Conservation (phyloP, 768 basidiomycete species). For the Lactifluus volemus region DNA sequence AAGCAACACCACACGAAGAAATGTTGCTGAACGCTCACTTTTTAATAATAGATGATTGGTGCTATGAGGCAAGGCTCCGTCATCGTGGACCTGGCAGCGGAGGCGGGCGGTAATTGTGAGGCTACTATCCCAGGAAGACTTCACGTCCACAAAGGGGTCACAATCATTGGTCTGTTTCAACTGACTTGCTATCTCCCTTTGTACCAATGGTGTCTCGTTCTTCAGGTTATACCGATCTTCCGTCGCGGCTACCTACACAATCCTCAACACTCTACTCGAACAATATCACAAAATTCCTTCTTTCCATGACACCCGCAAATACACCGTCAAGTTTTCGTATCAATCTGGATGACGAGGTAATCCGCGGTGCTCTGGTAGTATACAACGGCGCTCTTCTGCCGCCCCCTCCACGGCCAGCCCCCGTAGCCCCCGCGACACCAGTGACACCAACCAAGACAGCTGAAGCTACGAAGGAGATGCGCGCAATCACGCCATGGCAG, state of each 20-base stretch:
- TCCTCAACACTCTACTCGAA: slow-evolving; percentile 87
- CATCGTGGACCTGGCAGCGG: slow-evolving; percentile 79
- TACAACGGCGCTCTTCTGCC: slow-evolving; percentile 59
- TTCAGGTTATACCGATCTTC: slow-evolving; percentile 73
- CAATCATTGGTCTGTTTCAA: slow-evolving; percentile 53
- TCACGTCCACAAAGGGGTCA: slow-evolving; percentile 63
- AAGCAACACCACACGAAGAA: background rate
- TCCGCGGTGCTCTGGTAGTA: slow-evolving; percentile 69
- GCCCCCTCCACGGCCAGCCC: slow-evolving; percentile 58
- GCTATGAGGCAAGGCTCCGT: slow-evolving; percentile 93
- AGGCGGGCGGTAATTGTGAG: slow-evolving; percentile 86
- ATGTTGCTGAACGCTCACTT: background rate
- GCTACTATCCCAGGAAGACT: slow-evolving; percentile 74
- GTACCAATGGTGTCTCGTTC: background rate
- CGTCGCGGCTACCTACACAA: slow-evolving; percentile 84
- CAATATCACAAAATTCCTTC: slow-evolving; percentile 82
- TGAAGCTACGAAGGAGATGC: slow-evolving; percentile 33
- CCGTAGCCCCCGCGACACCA: slow-evolving; percentile 47
- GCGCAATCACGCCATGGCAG: slow-evolving; percentile 79
- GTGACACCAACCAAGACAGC: slow-evolving; percentile 40
- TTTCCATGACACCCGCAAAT: slow-evolving; percentile 50
- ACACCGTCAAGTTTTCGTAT: slow-evolving; percentile 53
- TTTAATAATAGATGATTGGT: slow-evolving; percentile 53
- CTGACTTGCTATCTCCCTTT: background rate
- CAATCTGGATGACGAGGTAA: slow-evolving; percentile 76